Evolutionary conservation across 2,329 filamentous ascomycete genomes (phyloP).

Genomic region (Beauveria varroae): DNA sequence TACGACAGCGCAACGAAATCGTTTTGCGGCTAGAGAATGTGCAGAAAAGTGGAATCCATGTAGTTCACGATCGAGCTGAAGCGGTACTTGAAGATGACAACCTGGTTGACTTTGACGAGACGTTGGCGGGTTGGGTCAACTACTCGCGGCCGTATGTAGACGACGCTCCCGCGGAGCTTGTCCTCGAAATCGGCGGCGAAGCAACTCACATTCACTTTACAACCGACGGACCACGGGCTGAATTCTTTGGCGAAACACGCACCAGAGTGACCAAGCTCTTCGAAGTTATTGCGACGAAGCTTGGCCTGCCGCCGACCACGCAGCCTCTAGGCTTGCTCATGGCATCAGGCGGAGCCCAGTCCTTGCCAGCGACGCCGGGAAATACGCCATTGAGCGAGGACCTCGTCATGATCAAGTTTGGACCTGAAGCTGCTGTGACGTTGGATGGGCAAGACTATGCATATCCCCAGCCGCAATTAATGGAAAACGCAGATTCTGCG

Average conservation of each 20-base stretch:
- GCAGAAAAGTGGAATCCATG: slow-evolving; percentile 74
- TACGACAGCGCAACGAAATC: slow-evolving; percentile 65
- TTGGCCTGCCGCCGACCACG: slow-evolving; percentile 56
- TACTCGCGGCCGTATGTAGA: slow-evolving; percentile 87
- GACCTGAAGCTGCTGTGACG: slow-evolving; percentile 48
- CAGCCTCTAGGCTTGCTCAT: slow-evolving; percentile 60
- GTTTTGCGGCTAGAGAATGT: slow-evolving; percentile 74
- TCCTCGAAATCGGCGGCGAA: slow-evolving; percentile 72
- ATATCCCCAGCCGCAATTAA: slow-evolving; percentile 22
- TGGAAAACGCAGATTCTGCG: slow-evolving; percentile 17
- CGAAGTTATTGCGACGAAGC: slow-evolving; percentile 73
- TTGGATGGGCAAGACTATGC: slow-evolving; percentile 49
- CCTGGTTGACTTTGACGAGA: slow-evolving; percentile 17
- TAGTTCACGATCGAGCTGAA: slow-evolving; percentile 40
- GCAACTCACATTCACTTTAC: slow-evolving; percentile 49
- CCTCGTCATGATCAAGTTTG: slow-evolving; percentile 57
- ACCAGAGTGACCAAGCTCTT: slow-evolving; percentile 65
- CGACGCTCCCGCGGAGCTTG: slow-evolving; percentile 60
- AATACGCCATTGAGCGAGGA: slow-evolving; percentile 65
- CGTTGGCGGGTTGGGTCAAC: slow-evolving; percentile 50
- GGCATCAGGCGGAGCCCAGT: slow-evolving; percentile 53
- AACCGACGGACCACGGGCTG: slow-evolving; percentile 40
- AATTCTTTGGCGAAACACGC: slow-evolving; percentile 67
- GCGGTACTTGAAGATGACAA: neutral
- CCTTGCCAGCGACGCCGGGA: slow-evolving; percentile 57